phyloP scores from a whole-genome alignment of 768 basidiomycete species.

The Calvatia gigantea region DNA sequence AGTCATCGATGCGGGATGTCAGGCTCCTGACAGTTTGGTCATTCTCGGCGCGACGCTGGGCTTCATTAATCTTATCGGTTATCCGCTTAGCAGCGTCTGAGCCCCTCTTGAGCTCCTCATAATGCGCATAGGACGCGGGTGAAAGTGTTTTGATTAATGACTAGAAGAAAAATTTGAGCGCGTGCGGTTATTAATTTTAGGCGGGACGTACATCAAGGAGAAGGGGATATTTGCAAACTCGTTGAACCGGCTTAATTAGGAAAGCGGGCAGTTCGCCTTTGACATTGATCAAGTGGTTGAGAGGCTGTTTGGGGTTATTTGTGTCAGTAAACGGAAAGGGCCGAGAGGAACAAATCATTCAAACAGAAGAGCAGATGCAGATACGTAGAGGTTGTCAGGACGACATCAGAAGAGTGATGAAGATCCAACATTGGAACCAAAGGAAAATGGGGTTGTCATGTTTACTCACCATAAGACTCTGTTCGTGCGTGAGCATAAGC shows the following conservation, averaged over 20 bases:
- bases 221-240: conserved; percentile 97
- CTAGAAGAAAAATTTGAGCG: conserved; percentile 32
- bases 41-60: conserved; percentile 89
- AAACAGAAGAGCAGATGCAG: conserved; percentile 2
- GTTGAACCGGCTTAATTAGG: conserved; percentile 97
- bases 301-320: conserved; percentile 52
- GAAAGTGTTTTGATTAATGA: conserved; percentile 73
- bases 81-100: conserved; percentile 88
- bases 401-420: conserved; percentile 19
- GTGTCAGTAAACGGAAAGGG: conserved; percentile 31
- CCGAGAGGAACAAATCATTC: conserved; percentile 19
- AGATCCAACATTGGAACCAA: conserved; percentile 10
- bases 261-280: conserved; percentile 93
- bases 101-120: conserved; percentile 81
- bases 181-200: conserved; percentile 15
- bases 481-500: conserved; percentile 81
- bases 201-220: conserved; percentile 73
- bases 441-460: conserved; percentile 15
- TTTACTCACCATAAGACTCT: conserved; percentile 74
- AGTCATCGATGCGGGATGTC: conserved; percentile 86
- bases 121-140: conserved; percentile 59
- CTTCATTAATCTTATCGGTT: conserved; percentile 94
- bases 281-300: conserved; percentile 83
- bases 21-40: conserved; percentile 86
- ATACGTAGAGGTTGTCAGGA: conserved; percentile 29